These are phyloP conservation scores for Entamoeba moshkovskii DNA, from an alignment of 208 protist species.

Conservation along the genomic window DNA sequence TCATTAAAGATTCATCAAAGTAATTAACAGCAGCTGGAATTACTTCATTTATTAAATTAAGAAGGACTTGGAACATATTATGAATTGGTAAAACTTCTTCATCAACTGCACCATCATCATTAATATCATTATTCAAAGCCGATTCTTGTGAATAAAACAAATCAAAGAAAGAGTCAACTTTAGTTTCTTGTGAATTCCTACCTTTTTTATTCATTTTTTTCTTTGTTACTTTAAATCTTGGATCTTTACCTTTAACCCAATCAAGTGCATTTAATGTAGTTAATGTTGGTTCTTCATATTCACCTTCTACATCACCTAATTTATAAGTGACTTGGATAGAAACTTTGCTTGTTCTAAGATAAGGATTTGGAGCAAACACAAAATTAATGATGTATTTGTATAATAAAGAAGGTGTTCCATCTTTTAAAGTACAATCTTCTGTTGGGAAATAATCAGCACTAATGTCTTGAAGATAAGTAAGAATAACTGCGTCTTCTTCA, in stretches of 20 bases:
- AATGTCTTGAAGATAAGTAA: background rate
- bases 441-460: background rate
- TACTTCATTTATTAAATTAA: background rate
- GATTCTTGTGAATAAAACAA: background rate
- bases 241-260: background rate
- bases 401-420: background rate
- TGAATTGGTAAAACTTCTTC: background rate
- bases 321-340: background rate
- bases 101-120: background rate
- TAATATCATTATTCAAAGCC: background rate
- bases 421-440: background rate
- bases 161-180: background rate
- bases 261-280: background rate
- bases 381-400: background rate
- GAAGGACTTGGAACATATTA: background rate
- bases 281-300: background rate
- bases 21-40: background rate
- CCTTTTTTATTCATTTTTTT: background rate
- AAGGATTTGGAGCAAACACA: background rate
- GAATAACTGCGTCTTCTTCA: background rate
- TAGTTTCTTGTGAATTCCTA: background rate
- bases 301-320: background rate
- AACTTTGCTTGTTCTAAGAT: background rate
- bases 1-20: background rate
- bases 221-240: background rate